Base-by-base conservation (phyloP, 495 filamentous ascomycete species). In the Filosporella fistucella region DNA sequence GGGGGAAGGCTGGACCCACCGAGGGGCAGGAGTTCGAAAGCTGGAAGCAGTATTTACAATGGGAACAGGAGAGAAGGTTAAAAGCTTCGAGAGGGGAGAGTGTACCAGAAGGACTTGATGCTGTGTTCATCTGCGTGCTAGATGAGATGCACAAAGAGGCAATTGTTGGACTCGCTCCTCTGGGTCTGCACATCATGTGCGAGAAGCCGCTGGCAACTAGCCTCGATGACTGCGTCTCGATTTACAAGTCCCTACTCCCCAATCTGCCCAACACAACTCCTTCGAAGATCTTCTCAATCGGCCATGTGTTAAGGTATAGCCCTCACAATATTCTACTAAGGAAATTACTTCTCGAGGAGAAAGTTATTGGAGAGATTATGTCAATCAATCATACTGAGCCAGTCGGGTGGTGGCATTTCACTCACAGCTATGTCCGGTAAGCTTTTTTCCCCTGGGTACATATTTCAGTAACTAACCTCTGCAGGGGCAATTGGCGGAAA, bases 381-480 rank as follows among this genome's bases (percentile, higher is more conserved):
- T 88, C 83, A 11, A 70, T 97, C 28, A 87, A 91, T 51, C 93
- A 97, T 60, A 89, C 85, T 1, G 94, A 97, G 63, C 93, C 93
- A 0, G 84, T 98, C 1, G 93, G 93, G 2, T 94, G 84, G 79
- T 98, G 89, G 89, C 93, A 98, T 64, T 98, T 96, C 60, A 70
- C 84, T 1, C 93, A 98, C 66, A 87, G 81, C 55, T 97, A 96
- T 56, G 93, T 98, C 18, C 78, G 86, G 74, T 78, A 66, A 41
- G 60, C 57, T 33, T 28, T 14, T 44, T n/a, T 37, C 7, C 12
- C 25, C 17, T n/a, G 10, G 4, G 6, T 32, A 21, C n/a, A 21
- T 33, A 18, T 18, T 29, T 13, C 1, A 2, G 39, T 16, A 14
- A 25, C 44, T 54, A 47, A 55, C 12, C 8, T 8, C 21, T 23